phyloP scores from a whole-genome alignment of 2,329 filamentous ascomycete genomes.

The Elsinoe necatrix region DNA sequence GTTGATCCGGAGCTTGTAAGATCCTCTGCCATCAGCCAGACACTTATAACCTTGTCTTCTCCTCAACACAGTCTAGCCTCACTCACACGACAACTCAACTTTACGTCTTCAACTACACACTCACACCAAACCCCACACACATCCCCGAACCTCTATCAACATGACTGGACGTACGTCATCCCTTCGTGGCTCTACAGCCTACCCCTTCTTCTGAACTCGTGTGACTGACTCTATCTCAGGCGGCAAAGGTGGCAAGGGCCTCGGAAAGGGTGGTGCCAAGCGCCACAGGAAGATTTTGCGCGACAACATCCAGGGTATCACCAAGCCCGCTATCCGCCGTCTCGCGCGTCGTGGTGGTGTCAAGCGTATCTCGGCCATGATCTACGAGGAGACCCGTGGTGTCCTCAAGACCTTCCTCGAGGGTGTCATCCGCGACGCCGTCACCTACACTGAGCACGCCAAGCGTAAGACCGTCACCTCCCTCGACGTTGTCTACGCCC shows the following conservation, averaged over 20 bases:
- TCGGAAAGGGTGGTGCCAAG: slow-evolving; percentile 97
- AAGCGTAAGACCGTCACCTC: slow-evolving; percentile 66
- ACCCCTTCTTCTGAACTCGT: slow-evolving; percentile 15
- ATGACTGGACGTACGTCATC: slow-evolving; percentile 45
- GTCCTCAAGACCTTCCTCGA: slow-evolving; percentile 79
- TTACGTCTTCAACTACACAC: slow-evolving; percentile 22
- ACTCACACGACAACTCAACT: slow-evolving; percentile 21
- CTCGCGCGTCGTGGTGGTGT: slow-evolving; percentile 98
- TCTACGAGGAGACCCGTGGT: slow-evolving; percentile 76
- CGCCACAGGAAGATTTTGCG: slow-evolving; percentile 98
- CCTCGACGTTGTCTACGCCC: slow-evolving; percentile 55
- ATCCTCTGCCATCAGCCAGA: not conserved
- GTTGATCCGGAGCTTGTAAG: slow-evolving; percentile 11
- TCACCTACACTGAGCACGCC: slow-evolving; percentile 76
- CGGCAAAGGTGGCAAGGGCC: slow-evolving; percentile 94
- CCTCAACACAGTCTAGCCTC: slow-evolving; percentile 19
- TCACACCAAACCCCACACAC: slow-evolving; percentile 21
- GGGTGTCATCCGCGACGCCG: slow-evolving; percentile 68
- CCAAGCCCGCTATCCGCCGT: slow-evolving; percentile 97
- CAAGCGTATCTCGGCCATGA: slow-evolving; percentile 99
- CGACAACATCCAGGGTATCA: slow-evolving; percentile 99
- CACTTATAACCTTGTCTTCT: slow-evolving; percentile 7
- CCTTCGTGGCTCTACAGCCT: slow-evolving; percentile 13
- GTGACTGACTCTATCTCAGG: slow-evolving; percentile 52
- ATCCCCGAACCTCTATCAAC: slow-evolving; percentile 31